A percentile compares a stretch with the other conserved stretches of the same genome.
Conservation (phyloP, 2,329 filamentous ascomycete species). For the Ascocoryne sarcoides region DNA sequence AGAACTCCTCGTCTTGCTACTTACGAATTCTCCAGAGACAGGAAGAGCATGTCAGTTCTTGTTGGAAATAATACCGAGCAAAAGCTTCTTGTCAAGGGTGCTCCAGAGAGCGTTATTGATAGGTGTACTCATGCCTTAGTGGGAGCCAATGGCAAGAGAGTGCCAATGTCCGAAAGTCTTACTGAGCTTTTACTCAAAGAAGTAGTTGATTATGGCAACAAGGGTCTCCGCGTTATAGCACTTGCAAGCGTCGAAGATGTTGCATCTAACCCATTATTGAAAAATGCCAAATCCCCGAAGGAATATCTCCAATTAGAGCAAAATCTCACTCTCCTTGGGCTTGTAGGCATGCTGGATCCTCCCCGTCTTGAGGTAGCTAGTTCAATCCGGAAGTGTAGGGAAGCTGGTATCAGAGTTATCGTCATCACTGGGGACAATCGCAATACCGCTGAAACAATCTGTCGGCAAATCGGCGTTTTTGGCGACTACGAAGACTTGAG, state of each 20-base stretch:
- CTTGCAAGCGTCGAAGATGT: conserved; percentile 78
- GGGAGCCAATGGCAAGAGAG: conserved; percentile 69
- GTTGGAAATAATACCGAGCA: conserved; percentile 61
- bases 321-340: conserved; percentile 85
- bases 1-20: conserved; percentile 69
- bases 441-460: conserved; percentile 96
- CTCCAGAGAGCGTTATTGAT: conserved; percentile 88
- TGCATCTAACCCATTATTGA: conserved; percentile 57
- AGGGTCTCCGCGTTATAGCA: conserved; percentile 88
- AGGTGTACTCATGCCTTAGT: conserved; percentile 77
- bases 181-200: conserved; percentile 65
- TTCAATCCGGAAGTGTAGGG: conserved; percentile 82
- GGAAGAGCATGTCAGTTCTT: conserved; percentile 98
- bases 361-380: conserved; percentile 82
- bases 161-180: conserved; percentile 62
- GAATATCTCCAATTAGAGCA: conserved; percentile 87
- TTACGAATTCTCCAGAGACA: conserved; percentile 93
- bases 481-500: conserved; percentile 68
- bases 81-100: conserved; percentile 90
- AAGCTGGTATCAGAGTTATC: conserved; percentile 90
- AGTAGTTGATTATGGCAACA: conserved; percentile 82
- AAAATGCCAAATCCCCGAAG: conserved; percentile 68
- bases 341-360: conserved; percentile 94
- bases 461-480: conserved; percentile 94
- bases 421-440: conserved; percentile 98